These are phyloP conservation scores for Starmerella floricola DNA, from an alignment of 805 yeast genomes.

Conservation along the genomic window DNA sequence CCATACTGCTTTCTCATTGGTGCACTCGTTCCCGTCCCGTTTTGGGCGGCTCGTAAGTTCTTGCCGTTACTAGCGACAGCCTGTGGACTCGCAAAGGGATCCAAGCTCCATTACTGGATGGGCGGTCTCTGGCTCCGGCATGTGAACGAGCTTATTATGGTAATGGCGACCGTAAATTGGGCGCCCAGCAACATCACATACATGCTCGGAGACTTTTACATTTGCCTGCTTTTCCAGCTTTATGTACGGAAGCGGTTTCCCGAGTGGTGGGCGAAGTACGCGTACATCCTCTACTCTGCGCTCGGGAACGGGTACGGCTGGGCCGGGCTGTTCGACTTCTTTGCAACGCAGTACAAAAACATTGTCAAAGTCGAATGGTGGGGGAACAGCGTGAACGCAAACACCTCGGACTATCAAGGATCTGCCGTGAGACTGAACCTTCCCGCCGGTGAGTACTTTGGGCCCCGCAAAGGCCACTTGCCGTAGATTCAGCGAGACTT, in stretches of 20 bases:
- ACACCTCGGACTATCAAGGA: not conserved
- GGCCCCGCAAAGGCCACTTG: conserved; percentile 10
- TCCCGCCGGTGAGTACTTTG: conserved; percentile 9
- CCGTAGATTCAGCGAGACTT: conserved; percentile 5
- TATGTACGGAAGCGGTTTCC: conserved; percentile 34
- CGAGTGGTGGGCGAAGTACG: conserved; percentile 44
- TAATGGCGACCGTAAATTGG: conserved; percentile 20
- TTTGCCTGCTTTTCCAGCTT: conserved; percentile 36
- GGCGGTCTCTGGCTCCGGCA: conserved; percentile 21
- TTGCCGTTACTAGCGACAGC: not conserved
- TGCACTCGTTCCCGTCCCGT: conserved; percentile 23
- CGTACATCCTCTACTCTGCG: conserved; percentile 38
- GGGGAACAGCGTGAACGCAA: conserved; percentile 32
- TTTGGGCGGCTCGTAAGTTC: conserved; percentile 13
- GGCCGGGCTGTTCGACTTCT: conserved; percentile 36
- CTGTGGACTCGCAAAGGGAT: not conserved
- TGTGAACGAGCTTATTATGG: conserved; percentile 15
- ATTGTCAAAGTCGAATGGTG: conserved; percentile 35
- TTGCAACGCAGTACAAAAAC: conserved; percentile 29
- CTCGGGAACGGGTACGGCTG: conserved; percentile 40
- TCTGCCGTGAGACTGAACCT: not conserved
- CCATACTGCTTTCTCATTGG: conserved; percentile 56
- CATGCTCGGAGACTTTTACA: conserved; percentile 32
- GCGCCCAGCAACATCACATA: conserved; percentile 38
- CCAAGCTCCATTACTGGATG: conserved; percentile 26